phyloP scores from a whole-genome alignment of 73 alveolate genomes.

The Breviolum minutum region DNA sequence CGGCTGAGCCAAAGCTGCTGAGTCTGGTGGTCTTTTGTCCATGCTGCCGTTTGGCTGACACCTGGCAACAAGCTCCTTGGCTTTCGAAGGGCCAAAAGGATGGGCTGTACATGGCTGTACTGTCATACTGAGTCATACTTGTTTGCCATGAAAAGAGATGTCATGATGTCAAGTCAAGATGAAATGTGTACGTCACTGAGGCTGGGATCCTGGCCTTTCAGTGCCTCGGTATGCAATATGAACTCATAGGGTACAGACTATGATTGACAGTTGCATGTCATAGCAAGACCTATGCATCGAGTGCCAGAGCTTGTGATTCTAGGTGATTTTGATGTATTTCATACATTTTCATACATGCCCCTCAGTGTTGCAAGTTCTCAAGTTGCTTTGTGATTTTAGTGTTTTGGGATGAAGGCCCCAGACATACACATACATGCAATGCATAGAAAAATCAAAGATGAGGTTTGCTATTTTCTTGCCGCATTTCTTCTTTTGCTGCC shows the following conservation, averaged over 20 bases:
- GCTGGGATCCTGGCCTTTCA: constrained; percentile 7
- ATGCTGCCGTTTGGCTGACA: constrained; percentile 11
- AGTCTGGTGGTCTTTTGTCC: constrained; percentile 16
- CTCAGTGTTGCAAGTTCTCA: neutral
- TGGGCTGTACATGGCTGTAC: neutral
- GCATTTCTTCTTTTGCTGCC: constrained; percentile 39
- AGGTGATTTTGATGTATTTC: no score
- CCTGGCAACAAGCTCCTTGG: constrained; percentile 21
- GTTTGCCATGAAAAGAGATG: no score
- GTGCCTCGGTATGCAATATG: neutral
- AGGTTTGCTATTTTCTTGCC: constrained; percentile 29
- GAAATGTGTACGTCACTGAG: neutral
- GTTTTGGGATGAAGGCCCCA: neutral
- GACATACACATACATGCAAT: no score
- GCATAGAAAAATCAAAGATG: no score
- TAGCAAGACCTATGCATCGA: no score
- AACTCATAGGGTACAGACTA: no score
- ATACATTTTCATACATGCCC: no score
- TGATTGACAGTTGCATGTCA: no score
- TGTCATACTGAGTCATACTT: neutral
- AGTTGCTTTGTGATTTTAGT: neutral
- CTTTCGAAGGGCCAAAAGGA: neutral
- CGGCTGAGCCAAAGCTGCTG: neutral
- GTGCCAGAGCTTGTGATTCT: no score
- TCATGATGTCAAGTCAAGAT: neutral